Evolutionary conservation across 805 yeast species (phyloP), one percentile per base, ranked within the genome.

Genomic region (Sporopachydermia quercuum): DNA sequence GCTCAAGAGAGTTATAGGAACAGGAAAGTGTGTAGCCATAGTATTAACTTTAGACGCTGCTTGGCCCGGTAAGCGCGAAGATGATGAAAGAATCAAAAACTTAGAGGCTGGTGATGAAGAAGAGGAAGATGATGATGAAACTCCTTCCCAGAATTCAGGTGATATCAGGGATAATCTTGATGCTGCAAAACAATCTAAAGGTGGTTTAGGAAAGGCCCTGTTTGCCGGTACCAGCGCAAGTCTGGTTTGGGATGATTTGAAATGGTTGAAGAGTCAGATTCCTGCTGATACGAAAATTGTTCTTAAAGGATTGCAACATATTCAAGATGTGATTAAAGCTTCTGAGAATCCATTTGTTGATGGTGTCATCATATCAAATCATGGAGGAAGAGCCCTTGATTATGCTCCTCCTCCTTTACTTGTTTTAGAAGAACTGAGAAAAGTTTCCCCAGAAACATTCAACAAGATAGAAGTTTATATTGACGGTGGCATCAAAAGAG

Each of bases 401-500:
- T 72, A 65, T 36, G 65, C 78, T 1, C 64, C 66, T 46, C 71
- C 85, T 0, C 72, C 82, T 1, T 60, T 79, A 18, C 78, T 77
- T 51, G 70, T 76, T 3, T 61, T 79, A 39, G 71, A 68, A 3
- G 78, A 76, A 43, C 62, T 74, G 17, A 65, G 58, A 11, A 43
- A 40, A 17, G 41, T 50, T 34, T 58, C 63, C 2, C 57, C 74
- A 18, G 59, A 65, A 23, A 48, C 55, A 5, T 51, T 51, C n/a
- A 60, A 67, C 36, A 68, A 70, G 43, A 61, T 79, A 39, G 82
- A 78, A 48, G 67, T 81, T 5, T 80, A 62, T 52, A 55, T 82
- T 18, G 91, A 82, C 51, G 91, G 93, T 39, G 91, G 91, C 30
- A 65, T 81, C 18, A 66, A 85, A 45, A 66, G 89, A 49, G 91